Evolutionary conservation across 176 grass and related monocot genomes (phyloP), one percentile per base, ranked within the genome.

Genomic region (Pontederia crassipes): DNA sequence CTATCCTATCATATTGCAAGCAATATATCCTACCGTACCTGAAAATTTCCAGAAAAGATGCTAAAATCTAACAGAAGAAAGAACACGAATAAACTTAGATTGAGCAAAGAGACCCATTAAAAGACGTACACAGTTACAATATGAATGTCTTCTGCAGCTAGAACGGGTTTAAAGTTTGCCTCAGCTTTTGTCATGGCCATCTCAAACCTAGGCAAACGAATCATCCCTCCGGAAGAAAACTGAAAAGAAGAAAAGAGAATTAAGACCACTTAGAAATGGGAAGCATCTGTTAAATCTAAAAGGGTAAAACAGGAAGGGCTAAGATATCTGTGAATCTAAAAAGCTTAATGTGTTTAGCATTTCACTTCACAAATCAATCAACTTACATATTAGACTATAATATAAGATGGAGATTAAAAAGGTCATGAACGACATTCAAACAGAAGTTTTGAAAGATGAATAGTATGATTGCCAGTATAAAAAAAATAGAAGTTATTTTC

Each of bases 11-110:
- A 67, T 80, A 72, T 76, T 97, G 93, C 69, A 97, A 71, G 65
- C 93, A 97, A 60, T 91, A 97, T 82, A 97, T 88, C 68, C 93
- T 97, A 76, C 93, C 83, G 48, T 97, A 97, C 24, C 93, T 97
- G 87, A 66, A 76, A 78, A 58, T 28, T 45, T 55, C 11, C 40
- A 53, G 58, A 52, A 66, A 57, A 77, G 59, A 66, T 29, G 18
- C 65, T 50, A 68, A 26, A 45, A 3, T 40, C 32, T 40, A 40
- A 40, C 6, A 40, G 32, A 40, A 40, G 32, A 40, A 74, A 40
- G 1, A 40, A 74, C 47, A 40, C 47, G 57, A 81, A 48, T 51
- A 17, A 17, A 48, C 16, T 13, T 49, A 47, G 55, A 55, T 46
- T 53, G 49, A 61, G 66, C 17, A 58, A 72, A 66, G 32, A 9